Conservation (phyloP, 2,329 filamentous ascomycete species). For the Fusarium citri region DNA sequence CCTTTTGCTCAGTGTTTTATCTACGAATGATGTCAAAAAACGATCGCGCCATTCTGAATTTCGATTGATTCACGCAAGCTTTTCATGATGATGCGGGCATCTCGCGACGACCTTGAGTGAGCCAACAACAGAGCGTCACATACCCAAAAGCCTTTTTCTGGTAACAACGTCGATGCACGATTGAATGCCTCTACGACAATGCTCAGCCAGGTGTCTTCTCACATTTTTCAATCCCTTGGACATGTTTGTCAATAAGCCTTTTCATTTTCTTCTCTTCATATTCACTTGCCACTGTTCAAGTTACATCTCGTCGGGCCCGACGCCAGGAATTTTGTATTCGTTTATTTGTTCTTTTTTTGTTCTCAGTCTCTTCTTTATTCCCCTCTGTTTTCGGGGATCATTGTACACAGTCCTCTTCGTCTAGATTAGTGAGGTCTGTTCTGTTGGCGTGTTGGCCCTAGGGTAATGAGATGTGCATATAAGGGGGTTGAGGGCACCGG, state of each 20-base stretch:
- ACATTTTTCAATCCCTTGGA: conserved; percentile 28
- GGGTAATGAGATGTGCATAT: conserved; percentile 36
- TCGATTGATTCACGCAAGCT: conserved; percentile 46
- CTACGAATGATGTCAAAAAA: conserved; percentile 41
- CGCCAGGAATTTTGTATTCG: conserved; percentile 37
- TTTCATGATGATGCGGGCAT: conserved; percentile 48
- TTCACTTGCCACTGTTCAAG: conserved; percentile 22
- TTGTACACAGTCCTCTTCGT: conserved; percentile 12
- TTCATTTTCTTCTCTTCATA: conserved; percentile 1
- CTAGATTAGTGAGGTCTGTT: conserved; percentile 21
- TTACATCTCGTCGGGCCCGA: conserved; percentile 38
- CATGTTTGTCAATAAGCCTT: conserved; percentile 30
- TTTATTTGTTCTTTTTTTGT: not conserved
- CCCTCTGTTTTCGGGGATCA: conserved; percentile 5
- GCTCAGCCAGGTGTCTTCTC: conserved; percentile 22
- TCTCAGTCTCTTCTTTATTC: not conserved
- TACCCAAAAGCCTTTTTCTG: conserved; percentile 19
- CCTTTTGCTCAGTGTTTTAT: conserved; percentile 1
- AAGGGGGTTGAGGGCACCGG: conserved; percentile 28
- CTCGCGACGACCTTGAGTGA: conserved; percentile 45
- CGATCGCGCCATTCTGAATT: conserved; percentile 35
- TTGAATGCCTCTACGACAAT: conserved; percentile 26
- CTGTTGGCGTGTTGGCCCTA: conserved; percentile 28
- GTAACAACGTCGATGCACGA: conserved; percentile 31
- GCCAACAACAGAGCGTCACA: conserved; percentile 33